These are phyloP conservation scores for Solanum bulbocastanum DNA, from an alignment of 257 asterid species.

Conservation along the genomic window DNA sequence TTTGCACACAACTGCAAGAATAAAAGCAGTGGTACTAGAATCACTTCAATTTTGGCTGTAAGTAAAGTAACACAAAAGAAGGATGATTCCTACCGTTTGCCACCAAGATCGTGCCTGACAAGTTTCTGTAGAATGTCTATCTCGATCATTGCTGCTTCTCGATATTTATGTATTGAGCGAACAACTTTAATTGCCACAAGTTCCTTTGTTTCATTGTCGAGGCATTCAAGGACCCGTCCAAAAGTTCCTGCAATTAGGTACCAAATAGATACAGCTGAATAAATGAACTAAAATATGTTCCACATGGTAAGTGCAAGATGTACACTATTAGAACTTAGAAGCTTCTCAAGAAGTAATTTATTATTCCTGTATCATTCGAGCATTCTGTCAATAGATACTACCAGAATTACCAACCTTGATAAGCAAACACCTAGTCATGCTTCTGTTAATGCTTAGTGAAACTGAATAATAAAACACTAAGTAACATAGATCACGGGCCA, in stretches of 20 bases:
- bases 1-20: conserved; percentile 67
- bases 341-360: neutral
- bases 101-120: conserved; percentile 41
- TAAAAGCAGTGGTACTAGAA: conserved; percentile 1
- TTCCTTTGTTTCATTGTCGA: conserved; percentile 62
- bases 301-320: neutral
- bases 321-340: neutral
- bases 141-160: conserved; percentile 80
- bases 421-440: neutral
- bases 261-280: neutral
- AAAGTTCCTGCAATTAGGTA: conserved; percentile 67
- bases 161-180: conserved; percentile 67
- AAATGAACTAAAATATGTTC: neutral
- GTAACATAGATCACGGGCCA: neutral
- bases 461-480: neutral
- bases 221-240: conserved; percentile 91
- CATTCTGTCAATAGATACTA: neutral
- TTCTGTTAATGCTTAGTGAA: neutral
- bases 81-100: conserved; percentile 43
- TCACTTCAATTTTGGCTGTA: neutral
- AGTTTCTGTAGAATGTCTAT: conserved; percentile 57
- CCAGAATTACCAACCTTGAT: neutral
- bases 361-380: neutral
- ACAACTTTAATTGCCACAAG: conserved; percentile 69
- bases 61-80: neutral